These are phyloP conservation scores for Abelmoschus esculentus DNA, from an alignment of 345 rosid genomes.

Conservation along the genomic window DNA sequence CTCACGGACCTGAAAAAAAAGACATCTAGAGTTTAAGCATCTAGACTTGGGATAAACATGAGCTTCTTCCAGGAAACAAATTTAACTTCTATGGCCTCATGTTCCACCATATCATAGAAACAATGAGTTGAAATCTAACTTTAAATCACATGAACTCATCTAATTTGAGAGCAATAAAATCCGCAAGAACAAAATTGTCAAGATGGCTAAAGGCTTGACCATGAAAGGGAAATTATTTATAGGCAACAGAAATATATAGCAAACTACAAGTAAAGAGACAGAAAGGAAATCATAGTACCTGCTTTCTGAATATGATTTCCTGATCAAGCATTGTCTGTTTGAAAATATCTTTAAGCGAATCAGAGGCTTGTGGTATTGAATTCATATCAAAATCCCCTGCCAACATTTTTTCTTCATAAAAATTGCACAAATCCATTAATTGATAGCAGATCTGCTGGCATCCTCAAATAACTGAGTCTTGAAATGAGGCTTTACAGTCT, in stretches of 20 bases:
- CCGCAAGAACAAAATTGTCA: not conserved
- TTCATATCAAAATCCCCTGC: slow-evolving; percentile 27
- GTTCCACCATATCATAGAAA: not conserved
- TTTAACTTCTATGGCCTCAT: not conserved
- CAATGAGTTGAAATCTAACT: not conserved
- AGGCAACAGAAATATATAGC: not conserved
- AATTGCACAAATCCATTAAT: slow-evolving; percentile 10
- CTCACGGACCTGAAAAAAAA: slow-evolving; percentile 34
- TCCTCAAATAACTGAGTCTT: slow-evolving; percentile 9
- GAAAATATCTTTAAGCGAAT: slow-evolving; percentile 24
- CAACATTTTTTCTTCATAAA: slow-evolving; percentile 20
- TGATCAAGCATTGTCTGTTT: slow-evolving; percentile 38
- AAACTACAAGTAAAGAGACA: not conserved
- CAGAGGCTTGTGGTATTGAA: slow-evolving; percentile 16
- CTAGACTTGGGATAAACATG: not conserved
- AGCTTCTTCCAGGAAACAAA: not conserved
- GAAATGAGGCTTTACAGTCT: not conserved
- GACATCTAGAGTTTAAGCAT: slow-evolving; percentile 4
- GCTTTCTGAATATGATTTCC: slow-evolving; percentile 34
- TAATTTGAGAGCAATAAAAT: slow-evolving; percentile 1
- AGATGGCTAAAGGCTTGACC: not conserved
- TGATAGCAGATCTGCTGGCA: slow-evolving; percentile 14
- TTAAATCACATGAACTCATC: not conserved
- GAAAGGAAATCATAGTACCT: slow-evolving; percentile 25
- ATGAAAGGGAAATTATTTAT: slow-evolving; percentile 8